Conservation (phyloP, 2,329 filamentous ascomycete species). For the Aspergillus brasiliensis region DNA sequence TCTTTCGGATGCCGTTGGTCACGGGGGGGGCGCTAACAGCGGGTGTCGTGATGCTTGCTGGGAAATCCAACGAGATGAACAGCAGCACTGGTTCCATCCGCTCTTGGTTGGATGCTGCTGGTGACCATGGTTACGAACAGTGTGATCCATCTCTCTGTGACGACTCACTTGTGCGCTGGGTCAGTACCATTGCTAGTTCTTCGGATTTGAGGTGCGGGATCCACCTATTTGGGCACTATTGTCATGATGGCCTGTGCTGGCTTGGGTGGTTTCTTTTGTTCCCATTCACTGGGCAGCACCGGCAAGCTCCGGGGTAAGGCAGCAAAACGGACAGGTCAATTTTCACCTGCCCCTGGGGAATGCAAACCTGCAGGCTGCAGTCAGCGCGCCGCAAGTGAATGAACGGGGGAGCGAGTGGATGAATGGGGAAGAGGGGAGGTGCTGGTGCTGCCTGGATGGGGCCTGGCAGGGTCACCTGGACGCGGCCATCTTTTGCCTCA, state of each 20-base stretch:
- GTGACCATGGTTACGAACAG: not conserved
- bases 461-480: constrained; percentile 2
- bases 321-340: constrained; percentile 7
- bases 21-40: not conserved
- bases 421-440: not conserved
- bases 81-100: not conserved
- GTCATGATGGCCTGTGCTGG: constrained; percentile 5
- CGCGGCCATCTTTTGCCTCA: not conserved
- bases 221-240: not conserved
- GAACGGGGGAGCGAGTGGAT: not conserved
- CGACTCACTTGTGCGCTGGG: not conserved
- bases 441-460: not conserved
- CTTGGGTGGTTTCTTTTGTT: not conserved
- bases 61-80: not conserved
- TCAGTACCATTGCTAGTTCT: not conserved
- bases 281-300: constrained; percentile 14
- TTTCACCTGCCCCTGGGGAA: not conserved
- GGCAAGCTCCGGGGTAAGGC: constrained; percentile 16
- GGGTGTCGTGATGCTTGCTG: not conserved
- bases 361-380: constrained; percentile 1
- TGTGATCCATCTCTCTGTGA: not conserved
- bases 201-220: not conserved
- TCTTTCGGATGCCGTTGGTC: not conserved
- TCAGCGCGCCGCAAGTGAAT: not conserved
- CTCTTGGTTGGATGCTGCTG: not conserved